These are phyloP conservation scores for Neofusicoccum laricinum DNA, from an alignment of 2,329 filamentous ascomycete genomes.

Conservation along the genomic window DNA sequence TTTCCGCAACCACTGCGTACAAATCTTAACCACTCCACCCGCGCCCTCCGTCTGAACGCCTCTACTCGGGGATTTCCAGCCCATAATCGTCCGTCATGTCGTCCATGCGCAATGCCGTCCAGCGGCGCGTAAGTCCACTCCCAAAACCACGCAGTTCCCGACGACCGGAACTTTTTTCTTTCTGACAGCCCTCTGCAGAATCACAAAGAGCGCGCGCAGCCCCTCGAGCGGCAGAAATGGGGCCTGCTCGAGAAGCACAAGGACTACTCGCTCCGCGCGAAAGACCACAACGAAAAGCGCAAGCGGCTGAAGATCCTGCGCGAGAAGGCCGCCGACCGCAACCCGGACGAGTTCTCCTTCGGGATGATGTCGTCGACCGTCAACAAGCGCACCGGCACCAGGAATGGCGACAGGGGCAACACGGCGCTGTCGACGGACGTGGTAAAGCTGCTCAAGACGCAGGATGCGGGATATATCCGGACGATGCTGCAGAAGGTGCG, in stretches of 20 bases:
- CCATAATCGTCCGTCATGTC: slow-evolving; percentile 11
- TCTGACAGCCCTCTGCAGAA: slow-evolving; percentile 51
- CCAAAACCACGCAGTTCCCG: neutral
- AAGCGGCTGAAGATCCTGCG: slow-evolving; percentile 57
- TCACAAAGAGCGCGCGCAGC: slow-evolving; percentile 87
- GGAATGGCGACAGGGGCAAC: slow-evolving; percentile 45
- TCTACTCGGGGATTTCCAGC: neutral
- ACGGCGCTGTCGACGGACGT: slow-evolving; percentile 52
- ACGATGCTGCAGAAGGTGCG: slow-evolving; percentile 56
- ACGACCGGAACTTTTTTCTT: neutral
- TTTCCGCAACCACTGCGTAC: neutral
- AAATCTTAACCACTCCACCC: neutral
- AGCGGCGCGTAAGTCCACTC: slow-evolving; percentile 12
- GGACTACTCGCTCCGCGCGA: slow-evolving; percentile 65
- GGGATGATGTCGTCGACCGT: slow-evolving; percentile 58
- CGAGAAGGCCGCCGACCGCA: slow-evolving; percentile 59
- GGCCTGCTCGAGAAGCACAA: slow-evolving; percentile 97
- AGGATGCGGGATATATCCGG: slow-evolving; percentile 61
- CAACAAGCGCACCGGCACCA: slow-evolving; percentile 42
- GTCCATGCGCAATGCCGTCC: slow-evolving; percentile 31
- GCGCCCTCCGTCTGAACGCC: neutral
- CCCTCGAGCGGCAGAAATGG: slow-evolving; percentile 76
- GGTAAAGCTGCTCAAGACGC: slow-evolving; percentile 63
- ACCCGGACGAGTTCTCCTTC: slow-evolving; percentile 66
- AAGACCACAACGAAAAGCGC: slow-evolving; percentile 63